Base-by-base conservation (phyloP, 768 basidiomycete species). In the Tulasnella sp. region DNA sequence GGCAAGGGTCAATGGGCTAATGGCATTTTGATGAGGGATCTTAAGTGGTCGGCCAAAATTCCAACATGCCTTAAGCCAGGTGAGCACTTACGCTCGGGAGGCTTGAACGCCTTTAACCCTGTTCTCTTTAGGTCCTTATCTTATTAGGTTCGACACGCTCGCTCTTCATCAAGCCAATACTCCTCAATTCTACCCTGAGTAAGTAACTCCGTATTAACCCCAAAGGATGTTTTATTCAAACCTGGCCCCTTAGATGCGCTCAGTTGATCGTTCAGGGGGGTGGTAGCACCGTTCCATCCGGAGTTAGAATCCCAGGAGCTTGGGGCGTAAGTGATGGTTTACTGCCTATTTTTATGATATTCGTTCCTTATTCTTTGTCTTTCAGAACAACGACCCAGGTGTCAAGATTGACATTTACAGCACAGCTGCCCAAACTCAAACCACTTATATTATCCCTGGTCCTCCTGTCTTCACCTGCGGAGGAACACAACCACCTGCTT, bases 101-200 rank as follows among this genome's bases (percentile, higher is more conserved):
- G 8, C 42, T 44, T 28, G 42, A 31, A 28, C n/a, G 15, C 27
- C n/a, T 22, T 8, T 5, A 5, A 5, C n/a, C 27, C n/a, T 40
- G 10, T 25, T 20, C n/a, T 25, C 27, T 35, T 20, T 20, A 12
- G 24, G 8, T 8, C 47, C 5, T 25, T 3, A 7, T 37, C 12
- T 1, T 9, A 9, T 24, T 48, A 19, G 34, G 20, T 32, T 19
- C 19, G 5, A 48, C 41, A 54, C 45, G n/a, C 47, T 57, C 9
- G 56, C 56, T 35, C 37, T 57, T 43, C 56, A 57, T 25, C 53
- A 54, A 28, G 39, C 54, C 40, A 57, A 57, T 31, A 28, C 56
- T 24, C 56, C 56, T 24, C 56, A 57, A 45, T 57, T 57, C 53
- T 57, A 57, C 27, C 55, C 56, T 24, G 56, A 57, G 47, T 57